Evolutionary conservation across 2,329 filamentous ascomycete genomes (phyloP).

Genomic region (Aureobasidium vineae): DNA sequence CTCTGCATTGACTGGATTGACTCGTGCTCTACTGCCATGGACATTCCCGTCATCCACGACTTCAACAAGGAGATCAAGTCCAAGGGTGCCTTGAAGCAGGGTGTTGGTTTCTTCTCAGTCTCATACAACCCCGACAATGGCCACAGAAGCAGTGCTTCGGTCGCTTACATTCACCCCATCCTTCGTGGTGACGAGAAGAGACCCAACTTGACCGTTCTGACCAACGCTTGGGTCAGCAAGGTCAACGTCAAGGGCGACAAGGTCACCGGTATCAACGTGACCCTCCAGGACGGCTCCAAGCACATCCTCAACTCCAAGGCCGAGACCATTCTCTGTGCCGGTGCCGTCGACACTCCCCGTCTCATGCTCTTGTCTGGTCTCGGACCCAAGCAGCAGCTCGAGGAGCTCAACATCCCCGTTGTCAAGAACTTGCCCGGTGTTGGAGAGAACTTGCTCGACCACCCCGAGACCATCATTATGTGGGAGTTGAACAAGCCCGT

Average conservation of each 20-base stretch:
- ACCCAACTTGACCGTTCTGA: conserved; percentile 81
- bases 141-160: conserved; percentile 77
- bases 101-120: conserved; percentile 87
- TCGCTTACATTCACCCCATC: conserved; percentile 91
- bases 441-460: conserved; percentile 63
- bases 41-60: conserved; percentile 77
- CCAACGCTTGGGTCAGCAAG: conserved; percentile 82
- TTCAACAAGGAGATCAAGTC: conserved; percentile 82
- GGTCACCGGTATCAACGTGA: conserved; percentile 72
- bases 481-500: conserved; percentile 80
- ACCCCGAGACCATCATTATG: conserved; percentile 65
- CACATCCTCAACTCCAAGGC: conserved; percentile 60
- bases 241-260: conserved; percentile 68
- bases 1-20: conserved; percentile 87
- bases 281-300: conserved; percentile 59
- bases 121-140: conserved; percentile 89
- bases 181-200: conserved; percentile 77
- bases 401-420: conserved; percentile 51
- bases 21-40: conserved; percentile 72
- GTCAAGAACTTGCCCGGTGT: conserved; percentile 61
- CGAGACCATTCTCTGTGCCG: conserved; percentile 78
- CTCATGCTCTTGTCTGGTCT: conserved; percentile 56
- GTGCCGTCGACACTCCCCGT: conserved; percentile 77
- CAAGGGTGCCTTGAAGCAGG: conserved; percentile 68
- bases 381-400: conserved; percentile 50